A percentile compares a stretch with the other conserved stretches of the same genome.
phyloP scores from a whole-genome alignment of 495 filamentous ascomycete genomes.

The Symbiotaphrina buchneri region DNA sequence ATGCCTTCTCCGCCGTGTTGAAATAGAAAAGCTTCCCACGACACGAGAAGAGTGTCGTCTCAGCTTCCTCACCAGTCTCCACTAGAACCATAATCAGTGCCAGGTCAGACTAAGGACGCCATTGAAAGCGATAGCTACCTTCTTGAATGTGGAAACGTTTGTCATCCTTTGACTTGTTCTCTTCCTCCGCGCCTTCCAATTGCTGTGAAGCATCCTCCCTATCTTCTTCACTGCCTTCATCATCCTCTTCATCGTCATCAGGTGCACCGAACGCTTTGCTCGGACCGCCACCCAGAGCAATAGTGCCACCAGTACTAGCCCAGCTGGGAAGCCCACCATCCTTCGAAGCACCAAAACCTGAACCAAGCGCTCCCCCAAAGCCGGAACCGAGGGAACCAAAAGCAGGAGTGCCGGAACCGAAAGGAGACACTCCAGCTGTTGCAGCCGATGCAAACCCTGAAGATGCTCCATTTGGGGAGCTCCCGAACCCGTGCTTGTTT shows the following conservation, averaged over 20 bases:
- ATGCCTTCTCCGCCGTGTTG: constrained; percentile 32
- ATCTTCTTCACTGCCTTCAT: constrained; percentile 15
- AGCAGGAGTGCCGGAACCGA: constrained; percentile 14
- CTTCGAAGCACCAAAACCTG: constrained; percentile 27
- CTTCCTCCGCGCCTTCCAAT: constrained; percentile 11
- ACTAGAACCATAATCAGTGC: constrained; percentile 18
- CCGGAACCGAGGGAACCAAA: constrained; percentile 18
- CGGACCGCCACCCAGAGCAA: constrained; percentile 29
- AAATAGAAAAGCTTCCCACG: constrained; percentile 63
- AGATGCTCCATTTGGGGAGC: constrained; percentile 7
- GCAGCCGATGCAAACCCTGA: constrained; percentile 16
- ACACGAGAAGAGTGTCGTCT: constrained; percentile 33
- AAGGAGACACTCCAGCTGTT: constrained; percentile 13
- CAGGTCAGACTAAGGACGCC: not conserved
- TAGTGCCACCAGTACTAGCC: too few relatives aligned
- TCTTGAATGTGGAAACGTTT: constrained; percentile 44
- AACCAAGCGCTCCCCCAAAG: constrained; percentile 29
- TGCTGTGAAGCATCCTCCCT: too few relatives aligned
- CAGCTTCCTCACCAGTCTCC: constrained; percentile 53
- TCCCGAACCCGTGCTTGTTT: too few relatives aligned
- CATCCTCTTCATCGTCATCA: constrained; percentile 27
- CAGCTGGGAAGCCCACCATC: too few relatives aligned
- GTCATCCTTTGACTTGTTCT: constrained; percentile 24
- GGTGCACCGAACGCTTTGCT: constrained; percentile 51
- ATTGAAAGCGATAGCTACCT: constrained; percentile 22